phyloP scores from a whole-genome alignment of 805 yeast genomes.

The Cyberlindnera xylosilytica region DNA sequence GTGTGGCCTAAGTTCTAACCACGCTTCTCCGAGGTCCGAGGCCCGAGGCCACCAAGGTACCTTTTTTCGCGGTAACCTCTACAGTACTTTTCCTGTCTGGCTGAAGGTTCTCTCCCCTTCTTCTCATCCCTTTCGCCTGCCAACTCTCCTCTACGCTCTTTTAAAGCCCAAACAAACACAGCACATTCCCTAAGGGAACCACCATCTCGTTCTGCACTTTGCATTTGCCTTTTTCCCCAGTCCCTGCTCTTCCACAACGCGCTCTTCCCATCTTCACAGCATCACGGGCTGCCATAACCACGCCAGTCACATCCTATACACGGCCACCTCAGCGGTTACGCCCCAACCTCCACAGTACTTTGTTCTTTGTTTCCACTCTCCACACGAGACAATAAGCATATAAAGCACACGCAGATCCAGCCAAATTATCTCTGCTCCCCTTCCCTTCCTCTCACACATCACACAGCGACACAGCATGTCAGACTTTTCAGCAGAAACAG shows the following conservation, averaged over 20 bases:
- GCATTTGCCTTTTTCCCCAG: too few relatives aligned
- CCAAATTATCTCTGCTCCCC: too few relatives aligned
- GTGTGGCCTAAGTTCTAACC: too few relatives aligned
- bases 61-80: constrained; percentile 6
- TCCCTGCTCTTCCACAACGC: too few relatives aligned
- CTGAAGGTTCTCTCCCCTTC: not conserved
- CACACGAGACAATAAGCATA: not conserved
- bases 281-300: not conserved
- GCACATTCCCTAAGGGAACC: not conserved
- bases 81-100: not conserved
- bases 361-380: not conserved
- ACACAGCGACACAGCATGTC: constrained; percentile 5
- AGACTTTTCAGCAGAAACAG: not conserved
- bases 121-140: not conserved
- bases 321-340: constrained; percentile 2
- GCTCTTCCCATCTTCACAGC: too few relatives aligned
- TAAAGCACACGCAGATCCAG: too few relatives aligned
- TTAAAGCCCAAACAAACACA: too few relatives aligned
- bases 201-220: not conserved
- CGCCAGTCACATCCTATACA: not conserved
- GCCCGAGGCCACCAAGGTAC: constrained; percentile 13
- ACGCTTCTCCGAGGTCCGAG: too few relatives aligned
- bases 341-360: not conserved
- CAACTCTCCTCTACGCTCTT: too few relatives aligned
- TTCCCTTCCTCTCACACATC: not conserved